Evolutionary conservation across 2,329 filamentous ascomycete genomes (phyloP), one percentile per base, ranked within the genome.

Genomic region (Neophaeococcomyces aloes): DNA sequence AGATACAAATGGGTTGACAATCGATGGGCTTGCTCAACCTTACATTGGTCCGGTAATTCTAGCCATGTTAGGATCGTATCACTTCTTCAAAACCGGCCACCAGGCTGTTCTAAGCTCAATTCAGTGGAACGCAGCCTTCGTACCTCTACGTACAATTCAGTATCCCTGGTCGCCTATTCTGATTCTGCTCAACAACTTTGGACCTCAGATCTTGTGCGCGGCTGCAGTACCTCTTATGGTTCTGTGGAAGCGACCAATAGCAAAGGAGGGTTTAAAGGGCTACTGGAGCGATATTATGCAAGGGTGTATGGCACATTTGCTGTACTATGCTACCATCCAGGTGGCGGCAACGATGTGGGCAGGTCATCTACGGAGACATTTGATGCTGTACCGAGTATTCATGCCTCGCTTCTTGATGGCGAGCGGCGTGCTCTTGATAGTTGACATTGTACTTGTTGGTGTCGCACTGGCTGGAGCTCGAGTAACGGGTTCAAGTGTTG

Each of bases 31-130:
- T 8, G 37, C 33, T 14, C 49, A 45, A 29, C 50, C 53, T 8
- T 46, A 43, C 14, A 83, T 96, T 55, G 89, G 87, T 0, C 88
- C 91, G 15, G 69, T 91, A 30, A 73, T 93, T 50, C 75, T 96
- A 19, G 89, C 80, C 8, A 67, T 96, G n/a, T 76, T 98, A 1
- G 91, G 88, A 47, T 86, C 83, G 57, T 94, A 89, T 64, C 81
- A 95, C 68, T 98, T 81, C 70, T 98, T 98, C 77, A 95, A 94
- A 60, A 98, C 91, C 0, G 91, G 91, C 48, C 91, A 98, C 63
- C 89, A 96, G 65, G 89, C 89, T 10, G 83, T 80, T 0, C 74
- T 94, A 18, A 76, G 81, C 53, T 85, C 79, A 52, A 89, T 98
- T 58, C 91, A 98, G 59, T 98, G 91, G 91, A 91, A 98, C 65